Percentiles rank a stretch among this genome's conserved stretches.
Conservation (phyloP, 148 eudicot genomes). For the Silene latifolia region DNA sequence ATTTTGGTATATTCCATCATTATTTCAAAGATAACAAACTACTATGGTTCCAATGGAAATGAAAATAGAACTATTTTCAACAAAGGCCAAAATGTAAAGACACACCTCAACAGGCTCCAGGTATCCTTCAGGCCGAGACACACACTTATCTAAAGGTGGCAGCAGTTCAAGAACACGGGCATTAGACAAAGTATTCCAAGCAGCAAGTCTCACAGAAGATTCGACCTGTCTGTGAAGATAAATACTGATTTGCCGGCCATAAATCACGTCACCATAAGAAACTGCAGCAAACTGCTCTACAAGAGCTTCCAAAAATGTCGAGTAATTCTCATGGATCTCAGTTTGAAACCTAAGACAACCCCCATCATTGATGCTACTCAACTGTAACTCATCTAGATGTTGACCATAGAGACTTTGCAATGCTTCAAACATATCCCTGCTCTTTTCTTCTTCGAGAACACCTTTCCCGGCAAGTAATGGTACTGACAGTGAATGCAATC, state of each 20-base stretch:
- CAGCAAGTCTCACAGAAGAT: conserved; percentile 57
- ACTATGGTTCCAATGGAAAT: not conserved
- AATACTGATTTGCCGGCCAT: conserved; percentile 68
- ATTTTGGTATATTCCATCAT: too few species aligned
- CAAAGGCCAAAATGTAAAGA: not conserved
- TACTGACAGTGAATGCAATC: conserved; percentile 78
- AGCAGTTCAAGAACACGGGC: conserved; percentile 82
- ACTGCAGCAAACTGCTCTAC: conserved; percentile 85
- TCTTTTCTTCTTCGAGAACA: conserved; percentile 73
- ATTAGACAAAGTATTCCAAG: conserved; percentile 74
- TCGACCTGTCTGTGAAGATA: conserved; percentile 74
- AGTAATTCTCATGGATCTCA: conserved; percentile 72
- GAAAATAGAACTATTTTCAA: not conserved
- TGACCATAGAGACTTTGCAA: conserved; percentile 72
- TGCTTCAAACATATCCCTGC: conserved; percentile 54
- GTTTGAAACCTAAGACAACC: conserved; percentile 50
- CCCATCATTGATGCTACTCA: conserved; percentile 16
- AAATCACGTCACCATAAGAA: conserved; percentile 78
- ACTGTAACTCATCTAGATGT: conserved; percentile 44
- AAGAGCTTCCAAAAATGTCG: conserved; percentile 71
- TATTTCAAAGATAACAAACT: not conserved
- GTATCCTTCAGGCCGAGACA: conserved; percentile 60
- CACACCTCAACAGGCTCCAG: conserved; percentile 85
- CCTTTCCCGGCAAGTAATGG: conserved; percentile 63
- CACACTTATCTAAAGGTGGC: conserved; percentile 60